phyloP scores from a whole-genome alignment of 2,329 filamentous ascomycete species.

The Diaporthe velutina region DNA sequence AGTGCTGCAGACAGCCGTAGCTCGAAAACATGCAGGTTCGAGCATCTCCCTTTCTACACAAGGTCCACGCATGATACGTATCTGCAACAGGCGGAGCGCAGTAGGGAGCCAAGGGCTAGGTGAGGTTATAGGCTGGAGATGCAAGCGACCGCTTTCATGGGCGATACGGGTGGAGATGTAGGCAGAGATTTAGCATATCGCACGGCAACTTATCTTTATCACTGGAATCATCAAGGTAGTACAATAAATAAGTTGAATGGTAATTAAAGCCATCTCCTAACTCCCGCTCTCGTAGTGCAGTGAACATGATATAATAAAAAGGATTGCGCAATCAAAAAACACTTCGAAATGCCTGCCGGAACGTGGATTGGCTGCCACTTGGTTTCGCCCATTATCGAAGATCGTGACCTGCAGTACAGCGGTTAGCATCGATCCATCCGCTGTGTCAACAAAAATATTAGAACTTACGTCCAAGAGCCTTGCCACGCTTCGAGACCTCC shows the following conservation, averaged over 20 bases:
- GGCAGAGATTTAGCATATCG: no score
- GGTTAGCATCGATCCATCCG: background rate
- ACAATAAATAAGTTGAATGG: background rate
- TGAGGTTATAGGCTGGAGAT: no score
- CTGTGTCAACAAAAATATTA: background rate
- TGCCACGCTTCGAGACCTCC: constrained; percentile 76
- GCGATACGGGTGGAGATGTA: background rate
- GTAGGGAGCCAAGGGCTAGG: no score
- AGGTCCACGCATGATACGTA: background rate
- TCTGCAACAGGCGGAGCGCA: no score
- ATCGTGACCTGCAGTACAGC: constrained; percentile 24
- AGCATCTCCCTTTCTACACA: background rate
- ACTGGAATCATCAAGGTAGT: background rate
- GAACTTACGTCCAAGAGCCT: constrained; percentile 76
- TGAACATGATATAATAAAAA: background rate
- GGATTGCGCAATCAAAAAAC: background rate
- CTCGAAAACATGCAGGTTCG: background rate
- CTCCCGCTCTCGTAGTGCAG: background rate
- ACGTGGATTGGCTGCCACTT: background rate
- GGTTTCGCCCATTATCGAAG: background rate
- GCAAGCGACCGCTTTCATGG: no score
- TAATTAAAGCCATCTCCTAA: background rate
- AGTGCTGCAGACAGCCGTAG: background rate
- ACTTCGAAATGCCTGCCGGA: background rate
- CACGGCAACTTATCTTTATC: background rate